Evolutionary conservation across 2,329 filamentous ascomycete genomes (phyloP).

Genomic region (Aspergillus piperis): DNA sequence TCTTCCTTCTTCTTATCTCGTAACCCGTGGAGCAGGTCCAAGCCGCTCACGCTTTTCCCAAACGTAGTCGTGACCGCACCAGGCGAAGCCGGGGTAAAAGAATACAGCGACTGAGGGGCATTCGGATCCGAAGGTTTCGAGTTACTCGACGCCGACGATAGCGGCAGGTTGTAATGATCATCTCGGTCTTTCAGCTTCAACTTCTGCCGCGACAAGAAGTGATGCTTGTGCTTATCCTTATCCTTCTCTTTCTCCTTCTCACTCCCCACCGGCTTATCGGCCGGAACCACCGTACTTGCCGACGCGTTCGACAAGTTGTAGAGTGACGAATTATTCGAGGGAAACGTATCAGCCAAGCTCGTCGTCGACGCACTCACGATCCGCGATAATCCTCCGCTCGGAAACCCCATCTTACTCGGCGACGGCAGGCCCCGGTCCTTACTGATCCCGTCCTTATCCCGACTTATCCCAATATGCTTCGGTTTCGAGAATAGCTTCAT

Average conservation of each 20-base stretch:
- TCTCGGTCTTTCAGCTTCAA: conserved; percentile 64
- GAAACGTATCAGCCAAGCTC: conserved; percentile 57
- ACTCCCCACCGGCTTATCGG: conserved; percentile 40
- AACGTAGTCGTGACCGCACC: conserved; percentile 63
- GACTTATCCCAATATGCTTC: conserved; percentile 64
- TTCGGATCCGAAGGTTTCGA: conserved; percentile 65
- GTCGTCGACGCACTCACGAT: conserved; percentile 62
- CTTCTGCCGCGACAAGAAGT: conserved; percentile 67
- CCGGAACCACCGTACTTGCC: conserved; percentile 60
- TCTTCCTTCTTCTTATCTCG: conserved; percentile 81
- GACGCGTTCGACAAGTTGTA: conserved; percentile 65
- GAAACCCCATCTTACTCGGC: conserved; percentile 57
- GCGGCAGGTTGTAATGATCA: conserved; percentile 57
- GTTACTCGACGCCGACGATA: conserved; percentile 67
- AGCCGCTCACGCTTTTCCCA: conserved; percentile 76
- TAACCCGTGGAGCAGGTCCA: conserved; percentile 75
- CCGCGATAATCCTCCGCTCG: conserved; percentile 54
- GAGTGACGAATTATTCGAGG: conserved; percentile 57
- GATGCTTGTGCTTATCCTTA: conserved; percentile 58
- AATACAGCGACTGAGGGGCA: conserved; percentile 65
- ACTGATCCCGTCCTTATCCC: conserved; percentile 53
- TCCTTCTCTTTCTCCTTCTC: conserved; percentile 46
- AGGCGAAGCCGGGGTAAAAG: conserved; percentile 65
- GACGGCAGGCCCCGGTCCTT: conserved; percentile 59
- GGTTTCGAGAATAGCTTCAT: conserved; percentile 71